Base-by-base conservation (phyloP, 768 basidiomycete genomes). In the Naganishia onofrii region DNA sequence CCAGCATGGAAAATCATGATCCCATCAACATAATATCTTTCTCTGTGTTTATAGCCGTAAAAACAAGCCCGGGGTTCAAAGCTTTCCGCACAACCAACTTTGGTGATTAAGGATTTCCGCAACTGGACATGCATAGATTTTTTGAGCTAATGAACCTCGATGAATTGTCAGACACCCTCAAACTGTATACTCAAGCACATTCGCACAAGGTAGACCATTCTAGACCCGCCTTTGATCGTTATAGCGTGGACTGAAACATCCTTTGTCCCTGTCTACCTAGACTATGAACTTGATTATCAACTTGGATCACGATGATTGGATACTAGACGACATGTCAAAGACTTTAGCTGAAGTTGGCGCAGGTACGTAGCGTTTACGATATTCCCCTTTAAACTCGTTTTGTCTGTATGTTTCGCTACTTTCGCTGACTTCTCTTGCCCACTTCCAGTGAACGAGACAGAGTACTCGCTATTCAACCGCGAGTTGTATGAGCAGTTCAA, bases 281-380 rank as follows among this genome's bases (percentile, higher is more conserved):
- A 95, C 94, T 0, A 90, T 90, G 36, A 98, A 99, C 82, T 85
- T 99, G 32, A 97, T 99, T 81, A 97, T 99, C 78, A 99, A 99
- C 81, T 85, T 98, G 69, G 93, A 96, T 76, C 87, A 94, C 76
- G 95, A 98, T 70, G 81, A 82, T 69, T 95, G 93, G 91, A 91
- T 97, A 71, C 81, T 93, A 19, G 82, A 86, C 56, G 87, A 92
- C 72, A 88, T 89, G 48, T 77, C 78, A 9, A 86, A 85, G 76
- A 84, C 83, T 0, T 84, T 99, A n/a, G 86, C 84, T 1, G 86
- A 88, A 4, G 81, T 86, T 42, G 92, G 89, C 21, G 86, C 94
- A 57, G 90, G 95, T 94, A 69, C 68, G 88, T 82, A 5, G 6
- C 28, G 38, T 51, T 7, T 51, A 1, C 23, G 34, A 26, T 42